Conservation (phyloP, 169 alveolate genomes). For the Theileria orientalis region DNA sequence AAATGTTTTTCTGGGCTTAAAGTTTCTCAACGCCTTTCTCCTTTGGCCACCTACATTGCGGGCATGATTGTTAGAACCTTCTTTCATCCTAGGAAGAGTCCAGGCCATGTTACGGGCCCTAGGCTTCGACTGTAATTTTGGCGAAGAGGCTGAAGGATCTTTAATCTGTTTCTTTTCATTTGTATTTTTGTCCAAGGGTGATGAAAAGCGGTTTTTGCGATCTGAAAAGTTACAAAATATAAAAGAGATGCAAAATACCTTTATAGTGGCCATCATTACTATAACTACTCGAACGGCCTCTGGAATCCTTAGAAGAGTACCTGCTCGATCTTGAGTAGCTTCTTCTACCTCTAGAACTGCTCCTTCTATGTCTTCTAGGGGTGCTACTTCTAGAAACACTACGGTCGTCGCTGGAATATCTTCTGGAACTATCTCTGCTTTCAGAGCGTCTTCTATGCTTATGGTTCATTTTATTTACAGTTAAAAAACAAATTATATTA, state of each 20-base stretch:
- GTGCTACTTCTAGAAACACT: slow-evolving; percentile 31
- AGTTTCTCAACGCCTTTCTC: not conserved
- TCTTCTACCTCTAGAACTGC: slow-evolving; percentile 8
- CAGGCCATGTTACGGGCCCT: slow-evolving; percentile 10
- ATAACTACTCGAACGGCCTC: slow-evolving; percentile 2
- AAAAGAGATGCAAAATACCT: not conserved
- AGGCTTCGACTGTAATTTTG: not conserved
- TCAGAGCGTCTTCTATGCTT: slow-evolving; percentile 20
- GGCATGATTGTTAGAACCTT: slow-evolving; percentile 1
- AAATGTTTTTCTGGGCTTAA: not conserved
- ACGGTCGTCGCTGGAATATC: slow-evolving; percentile 22
- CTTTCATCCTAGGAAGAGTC: slow-evolving; percentile 12
- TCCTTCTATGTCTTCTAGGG: not conserved
- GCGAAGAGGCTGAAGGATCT: not conserved
- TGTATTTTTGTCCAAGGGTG: not conserved
- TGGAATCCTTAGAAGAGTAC: not conserved
- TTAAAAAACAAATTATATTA: not conserved
- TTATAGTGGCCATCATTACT: not conserved
- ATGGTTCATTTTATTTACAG: slow-evolving; percentile 8
- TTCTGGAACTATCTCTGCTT: slow-evolving; percentile 9
- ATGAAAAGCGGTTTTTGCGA: not conserved
- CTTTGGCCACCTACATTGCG: not conserved
- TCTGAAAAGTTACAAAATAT: not conserved
- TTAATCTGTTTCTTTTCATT: not conserved
- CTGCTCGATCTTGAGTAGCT: slow-evolving; percentile 19